Base-by-base conservation (phyloP, 352 stramenopile species). In the Globisporangium middletonii region DNA sequence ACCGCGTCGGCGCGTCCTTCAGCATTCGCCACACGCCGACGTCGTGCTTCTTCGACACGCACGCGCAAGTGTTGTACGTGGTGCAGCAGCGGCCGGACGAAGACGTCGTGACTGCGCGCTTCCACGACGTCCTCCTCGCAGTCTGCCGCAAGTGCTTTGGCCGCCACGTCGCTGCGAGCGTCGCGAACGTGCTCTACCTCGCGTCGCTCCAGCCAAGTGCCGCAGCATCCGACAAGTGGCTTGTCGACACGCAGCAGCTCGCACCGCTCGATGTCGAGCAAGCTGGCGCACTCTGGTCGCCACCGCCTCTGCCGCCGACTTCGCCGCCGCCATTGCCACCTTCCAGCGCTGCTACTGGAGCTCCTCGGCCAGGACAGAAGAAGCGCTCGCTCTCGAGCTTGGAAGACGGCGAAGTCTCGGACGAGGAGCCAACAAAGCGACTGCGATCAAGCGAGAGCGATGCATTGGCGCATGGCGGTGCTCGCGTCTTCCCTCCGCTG, bases 111-210 rank as follows among this genome's bases (percentile, higher is more conserved):
- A 33, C 19, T 5, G 50, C 35, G 49, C 48, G 35, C 0, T 63
- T 88, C 28, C 88, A 80, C 53, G 50, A 72, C 3, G 69, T 83
- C 19, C 61, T 92, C 35, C 73, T 84, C 57, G 79, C 88, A 38
- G 15, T 88, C 18, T 75, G 67, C 45, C 71, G 68, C 5, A 86
- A 84, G 57, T 71, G 81, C 27, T 75, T 92, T 33, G 75, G 75
- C 19, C 27, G 43, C 0, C 55, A 68, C 47, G 65, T 83, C 18
- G 78, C 77, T 3, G 64, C 77, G 11, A 81, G 59, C 33, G 64
- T 89, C 5, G 75, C 80, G 12, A 92, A 92, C 52, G 55, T 92
- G 27, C 45, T 89, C 50, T 92, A 89, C 55, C 71, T 92, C 37
- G 76, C 80, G 37, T 83, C 79, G 43, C 63, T 92, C 55, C 83